Conservation (phyloP, 176 grass and related monocot species). For the Carex myosuroides region DNA sequence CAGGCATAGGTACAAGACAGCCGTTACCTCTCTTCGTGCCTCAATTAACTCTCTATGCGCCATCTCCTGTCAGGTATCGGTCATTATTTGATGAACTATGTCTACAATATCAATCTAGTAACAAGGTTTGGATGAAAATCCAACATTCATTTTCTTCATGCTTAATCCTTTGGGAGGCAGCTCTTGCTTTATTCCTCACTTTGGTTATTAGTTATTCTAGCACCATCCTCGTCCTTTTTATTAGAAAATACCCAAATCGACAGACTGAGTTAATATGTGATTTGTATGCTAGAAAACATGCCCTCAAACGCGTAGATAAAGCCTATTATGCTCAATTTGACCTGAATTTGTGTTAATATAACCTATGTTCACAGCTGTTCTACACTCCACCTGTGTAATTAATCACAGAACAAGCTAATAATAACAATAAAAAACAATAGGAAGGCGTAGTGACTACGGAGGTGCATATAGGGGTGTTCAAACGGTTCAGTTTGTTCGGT, state of each 20-base stretch:
- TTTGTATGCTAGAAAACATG: background rate
- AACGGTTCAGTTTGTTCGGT: too few species aligned
- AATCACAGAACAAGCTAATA: background rate
- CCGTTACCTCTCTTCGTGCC: constrained; percentile 49
- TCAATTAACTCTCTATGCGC: constrained; percentile 40
- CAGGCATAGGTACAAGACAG: constrained; percentile 76
- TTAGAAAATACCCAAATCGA: background rate
- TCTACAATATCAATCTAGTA: background rate
- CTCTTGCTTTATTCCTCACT: background rate
- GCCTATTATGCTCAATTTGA: background rate
- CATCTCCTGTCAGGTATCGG: constrained; percentile 47
- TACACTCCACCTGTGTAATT: background rate
- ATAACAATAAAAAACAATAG: background rate
- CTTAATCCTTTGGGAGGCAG: background rate
- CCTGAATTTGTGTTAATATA: background rate
- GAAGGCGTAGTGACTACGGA: background rate
- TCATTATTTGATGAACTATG: constrained; percentile 13
- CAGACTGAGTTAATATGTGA: background rate
- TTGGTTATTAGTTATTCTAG: background rate
- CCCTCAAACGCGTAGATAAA: background rate
- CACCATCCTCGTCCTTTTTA: background rate
- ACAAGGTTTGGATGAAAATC: background rate
- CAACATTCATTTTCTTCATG: background rate
- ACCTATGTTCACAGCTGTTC: background rate
- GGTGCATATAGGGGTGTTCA: background rate